A percentile compares a stretch with the other conserved stretches of the same genome.
phyloP scores from a whole-genome alignment of 2,329 filamentous ascomycete species.

The Phialophora verrucosa region DNA sequence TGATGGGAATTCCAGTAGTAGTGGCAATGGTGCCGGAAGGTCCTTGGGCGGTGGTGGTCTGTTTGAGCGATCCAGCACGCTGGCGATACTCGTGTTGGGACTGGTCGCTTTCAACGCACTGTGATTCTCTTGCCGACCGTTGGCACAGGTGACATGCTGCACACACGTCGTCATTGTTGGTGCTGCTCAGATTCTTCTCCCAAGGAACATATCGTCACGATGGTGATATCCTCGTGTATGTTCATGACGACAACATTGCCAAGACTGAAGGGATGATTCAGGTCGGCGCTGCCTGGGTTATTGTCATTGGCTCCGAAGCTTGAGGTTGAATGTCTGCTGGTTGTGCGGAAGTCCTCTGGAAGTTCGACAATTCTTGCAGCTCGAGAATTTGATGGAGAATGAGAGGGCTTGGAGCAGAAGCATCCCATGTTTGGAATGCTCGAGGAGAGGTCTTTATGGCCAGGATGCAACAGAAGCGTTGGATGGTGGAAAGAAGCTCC shows the following conservation, averaged over 20 bases:
- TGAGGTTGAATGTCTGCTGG: not conserved
- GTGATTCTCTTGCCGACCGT: not conserved
- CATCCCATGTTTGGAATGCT: not conserved
- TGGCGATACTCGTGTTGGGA: conserved; percentile 18
- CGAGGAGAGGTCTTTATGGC: not conserved
- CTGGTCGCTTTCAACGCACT: conserved; percentile 18
- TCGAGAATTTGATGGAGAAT: not conserved
- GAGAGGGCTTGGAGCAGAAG: conserved; percentile 1
- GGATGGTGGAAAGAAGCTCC: not conserved
- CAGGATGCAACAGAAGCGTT: not conserved
- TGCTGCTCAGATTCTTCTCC: not conserved
- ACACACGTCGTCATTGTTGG: not conserved
- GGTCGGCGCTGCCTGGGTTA: not conserved
- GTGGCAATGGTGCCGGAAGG: conserved; percentile 17
- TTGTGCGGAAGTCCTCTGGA: not conserved
- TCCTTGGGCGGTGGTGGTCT: conserved; percentile 1
- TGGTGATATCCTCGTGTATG: not conserved
- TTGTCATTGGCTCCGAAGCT: not conserved
- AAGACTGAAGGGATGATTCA: not conserved
- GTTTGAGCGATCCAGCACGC: conserved; percentile 13
- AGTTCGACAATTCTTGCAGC: not conserved
- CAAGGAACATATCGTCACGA: not conserved
- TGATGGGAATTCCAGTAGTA: conserved; percentile 18
- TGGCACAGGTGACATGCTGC: not conserved
- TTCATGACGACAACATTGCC: not conserved